Percentiles rank a stretch among this genome's conserved stretches.
Conservation (phyloP, 805 yeast species). For the Candida methanosorbosa region DNA sequence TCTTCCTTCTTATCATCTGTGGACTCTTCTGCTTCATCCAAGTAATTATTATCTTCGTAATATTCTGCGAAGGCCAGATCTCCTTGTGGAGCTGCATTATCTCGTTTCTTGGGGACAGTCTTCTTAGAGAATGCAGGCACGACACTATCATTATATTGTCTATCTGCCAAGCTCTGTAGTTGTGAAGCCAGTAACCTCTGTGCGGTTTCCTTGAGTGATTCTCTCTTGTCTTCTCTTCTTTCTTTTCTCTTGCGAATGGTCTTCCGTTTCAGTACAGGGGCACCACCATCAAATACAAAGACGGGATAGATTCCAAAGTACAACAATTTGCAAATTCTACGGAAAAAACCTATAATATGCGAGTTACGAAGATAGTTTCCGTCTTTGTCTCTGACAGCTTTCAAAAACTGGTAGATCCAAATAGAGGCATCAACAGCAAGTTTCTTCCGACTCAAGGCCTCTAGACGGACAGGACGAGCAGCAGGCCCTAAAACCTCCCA, state of each 20-base stretch:
- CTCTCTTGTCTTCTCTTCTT: slow-evolving; percentile 64
- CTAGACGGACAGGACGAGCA: slow-evolving; percentile 84
- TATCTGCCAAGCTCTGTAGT: slow-evolving; percentile 48
- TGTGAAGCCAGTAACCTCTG: slow-evolving; percentile 73
- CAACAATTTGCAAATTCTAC: slow-evolving; percentile 84
- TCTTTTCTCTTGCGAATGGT: slow-evolving; percentile 71
- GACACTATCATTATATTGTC: slow-evolving; percentile 2
- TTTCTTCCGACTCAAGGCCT: slow-evolving; percentile 66
- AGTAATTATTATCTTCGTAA: slow-evolving; percentile 25
- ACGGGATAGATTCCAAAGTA: slow-evolving; percentile 84
- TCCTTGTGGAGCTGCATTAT: slow-evolving; percentile 11
- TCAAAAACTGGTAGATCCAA: slow-evolving; percentile 95
- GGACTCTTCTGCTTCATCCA: slow-evolving; percentile 5
- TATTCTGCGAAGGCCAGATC: slow-evolving; percentile 24
- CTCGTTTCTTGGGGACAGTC: slow-evolving; percentile 3
- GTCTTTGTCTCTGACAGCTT: slow-evolving; percentile 82
- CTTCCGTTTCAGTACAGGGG: slow-evolving; percentile 71
- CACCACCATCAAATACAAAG: slow-evolving; percentile 94
- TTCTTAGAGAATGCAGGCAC: slow-evolving; percentile 3
- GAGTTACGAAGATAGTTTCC: slow-evolving; percentile 74
- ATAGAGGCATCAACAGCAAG: slow-evolving; percentile 97
- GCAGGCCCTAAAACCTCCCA: slow-evolving; percentile 91
- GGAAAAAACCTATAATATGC: slow-evolving; percentile 91
- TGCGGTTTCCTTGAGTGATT: slow-evolving; percentile 67
- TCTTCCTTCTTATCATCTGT: slow-evolving; percentile 2